A percentile compares a stretch with the other conserved stretches of the same genome.
Evolutionary conservation across 257 asterid genomes (phyloP).

Genomic region (Solanum clarkiae): DNA sequence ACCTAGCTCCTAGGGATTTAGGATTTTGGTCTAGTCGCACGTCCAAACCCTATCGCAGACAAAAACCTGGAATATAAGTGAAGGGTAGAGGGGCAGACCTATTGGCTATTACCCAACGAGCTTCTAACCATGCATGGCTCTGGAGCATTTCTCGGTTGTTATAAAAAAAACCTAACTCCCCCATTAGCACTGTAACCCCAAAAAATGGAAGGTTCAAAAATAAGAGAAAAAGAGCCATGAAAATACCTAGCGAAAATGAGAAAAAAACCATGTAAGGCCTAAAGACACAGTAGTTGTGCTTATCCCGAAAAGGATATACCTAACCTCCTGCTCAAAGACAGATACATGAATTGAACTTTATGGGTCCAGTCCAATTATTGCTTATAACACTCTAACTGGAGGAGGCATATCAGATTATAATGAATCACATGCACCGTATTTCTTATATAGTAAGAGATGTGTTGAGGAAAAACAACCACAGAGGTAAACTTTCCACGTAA

Average conservation of each 20-base stretch:
- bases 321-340: background rate
- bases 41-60: background rate
- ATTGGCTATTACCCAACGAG: background rate
- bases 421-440: background rate
- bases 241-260: background rate
- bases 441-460: background rate
- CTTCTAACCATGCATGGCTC: background rate
- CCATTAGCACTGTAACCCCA: background rate
- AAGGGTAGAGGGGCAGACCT: background rate
- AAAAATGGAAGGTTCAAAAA: background rate
- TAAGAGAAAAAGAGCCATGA: background rate
- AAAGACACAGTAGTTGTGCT: background rate
- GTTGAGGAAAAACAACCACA: background rate
- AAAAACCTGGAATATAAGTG: background rate
- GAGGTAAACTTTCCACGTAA: background rate
- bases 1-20: background rate
- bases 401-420: background rate
- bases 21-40: background rate
- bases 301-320: background rate
- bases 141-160: background rate
- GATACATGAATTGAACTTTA: background rate
- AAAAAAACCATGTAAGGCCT: background rate
- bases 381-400: background rate
- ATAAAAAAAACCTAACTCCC: background rate
- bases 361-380: background rate